A percentile compares a stretch with the other conserved stretches of the same genome.
These are phyloP conservation scores for Phaeoacremonium minimum DNA, from an alignment of 2,329 filamentous ascomycete genomes.

Conservation along the genomic window DNA sequence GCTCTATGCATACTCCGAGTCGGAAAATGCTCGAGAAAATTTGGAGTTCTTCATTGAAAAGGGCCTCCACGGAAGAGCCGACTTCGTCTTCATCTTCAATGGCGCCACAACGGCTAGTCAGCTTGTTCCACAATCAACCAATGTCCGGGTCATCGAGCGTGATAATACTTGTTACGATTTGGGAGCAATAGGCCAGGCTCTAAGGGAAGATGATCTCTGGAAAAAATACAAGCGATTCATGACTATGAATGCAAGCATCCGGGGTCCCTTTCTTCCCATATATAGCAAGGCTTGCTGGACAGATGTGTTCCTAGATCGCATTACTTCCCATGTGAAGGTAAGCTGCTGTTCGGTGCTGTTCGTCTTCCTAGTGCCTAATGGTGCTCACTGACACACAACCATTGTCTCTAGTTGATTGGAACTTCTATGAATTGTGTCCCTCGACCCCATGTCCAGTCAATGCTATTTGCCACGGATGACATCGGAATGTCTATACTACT, in stretches of 20 bases:
- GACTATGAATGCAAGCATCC: conserved; percentile 21
- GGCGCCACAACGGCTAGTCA: conserved; percentile 17
- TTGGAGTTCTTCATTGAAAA: conserved; percentile 24
- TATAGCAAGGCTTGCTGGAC: conserved; percentile 25
- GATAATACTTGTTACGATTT: conserved; percentile 24
- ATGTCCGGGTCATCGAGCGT: conserved; percentile 20
- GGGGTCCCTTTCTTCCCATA: conserved; percentile 24
- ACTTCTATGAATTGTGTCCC: conserved; percentile 19
- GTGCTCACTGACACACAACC: no score
- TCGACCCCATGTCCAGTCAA: conserved; percentile 23
- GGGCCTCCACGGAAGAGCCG: conserved; percentile 23
- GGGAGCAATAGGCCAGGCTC: conserved; percentile 21
- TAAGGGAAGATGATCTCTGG: conserved; percentile 20
- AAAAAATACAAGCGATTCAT: conserved; percentile 25
- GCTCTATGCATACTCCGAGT: conserved; percentile 25
- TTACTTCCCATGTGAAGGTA: conserved; percentile 23
- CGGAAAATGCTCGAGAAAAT: conserved; percentile 18
- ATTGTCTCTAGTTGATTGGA: no score
- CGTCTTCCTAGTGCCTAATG: neutral
- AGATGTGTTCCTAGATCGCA: conserved; percentile 19
- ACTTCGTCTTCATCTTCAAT: conserved; percentile 29
- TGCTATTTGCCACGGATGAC: conserved; percentile 26
- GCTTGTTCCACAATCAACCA: conserved; percentile 13
- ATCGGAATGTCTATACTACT: conserved; percentile 23
- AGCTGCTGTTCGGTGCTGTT: no score